Evolutionary conservation across 495 filamentous ascomycete genomes (phyloP), one percentile per base, ranked within the genome.

Genomic region (Schizothecium vesticola): DNA sequence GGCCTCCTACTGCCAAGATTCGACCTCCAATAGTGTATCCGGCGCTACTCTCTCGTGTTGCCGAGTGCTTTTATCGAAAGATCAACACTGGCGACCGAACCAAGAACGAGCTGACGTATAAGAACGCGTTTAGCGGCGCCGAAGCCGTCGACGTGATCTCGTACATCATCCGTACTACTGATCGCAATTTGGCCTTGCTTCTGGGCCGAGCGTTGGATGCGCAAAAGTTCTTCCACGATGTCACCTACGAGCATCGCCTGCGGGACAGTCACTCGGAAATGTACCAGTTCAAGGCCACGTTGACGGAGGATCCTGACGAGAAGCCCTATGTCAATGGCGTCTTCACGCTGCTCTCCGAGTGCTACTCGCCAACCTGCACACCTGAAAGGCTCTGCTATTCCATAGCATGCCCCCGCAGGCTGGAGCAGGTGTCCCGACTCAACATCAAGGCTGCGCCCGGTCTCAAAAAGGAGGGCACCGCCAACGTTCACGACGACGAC

Each of bases 151-250:
- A 98, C 78, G 82, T 97, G 70, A 92, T 99, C 63, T 88, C 90
- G 3, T 92, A 91, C 73, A 98, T 98, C 72, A 97, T 98, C 76
- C 91, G 94, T 77, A 99, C 96, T 0, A 96, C 90, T 12, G 96
- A 99, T 78, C 88, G 96, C 62, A 99, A 97, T 74, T 82, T 99
- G 70, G 95, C 96, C 56, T 81, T 99, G 65, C 87, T 99, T 12
- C 79, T 99, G n/a, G 96, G 96, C 59, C 86, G 96, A 70, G 92
- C 93, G 66, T 81, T 99, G 58, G 96, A 99, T 81, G 96, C 96
- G 56, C 96, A 99, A 79, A 99, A 98, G 78, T 97, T 98, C 78
- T 99, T 99, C 77, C 96, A 98, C 78, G 96, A 99, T 86, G 96
- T 98, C 56, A 97, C 94, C 4, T 99, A 99, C 78, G 94, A 97